These are phyloP conservation scores for Neurospora sp. DNA, from an alignment of 495 filamentous ascomycete species.

Conservation along the genomic window DNA sequence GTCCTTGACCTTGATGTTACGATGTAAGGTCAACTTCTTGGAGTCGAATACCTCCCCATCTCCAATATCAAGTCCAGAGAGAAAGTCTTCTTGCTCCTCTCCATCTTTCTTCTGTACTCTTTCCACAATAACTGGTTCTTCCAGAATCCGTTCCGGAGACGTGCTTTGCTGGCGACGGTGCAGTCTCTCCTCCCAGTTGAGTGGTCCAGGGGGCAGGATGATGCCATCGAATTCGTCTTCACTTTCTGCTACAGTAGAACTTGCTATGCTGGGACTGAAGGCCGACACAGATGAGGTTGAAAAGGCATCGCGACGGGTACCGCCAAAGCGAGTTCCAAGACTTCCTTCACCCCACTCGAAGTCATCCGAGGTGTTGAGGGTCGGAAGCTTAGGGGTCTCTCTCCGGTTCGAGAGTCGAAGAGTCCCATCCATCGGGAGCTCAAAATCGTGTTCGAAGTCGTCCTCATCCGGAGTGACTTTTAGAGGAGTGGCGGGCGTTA, in stretches of 20 bases:
- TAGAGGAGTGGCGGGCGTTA: slow-evolving; percentile 46
- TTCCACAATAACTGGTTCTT: slow-evolving; percentile 17
- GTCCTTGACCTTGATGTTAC: slow-evolving; percentile 81
- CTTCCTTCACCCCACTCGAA: slow-evolving; percentile 93
- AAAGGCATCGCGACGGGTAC: slow-evolving; percentile 63
- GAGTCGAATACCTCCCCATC: slow-evolving; percentile 71
- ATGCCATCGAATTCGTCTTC: slow-evolving; percentile 90
- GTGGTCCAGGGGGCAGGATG: slow-evolving; percentile 67
- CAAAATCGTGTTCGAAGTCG: slow-evolving; percentile 69
- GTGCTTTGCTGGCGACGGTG: slow-evolving; percentile 53
- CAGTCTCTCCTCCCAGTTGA: slow-evolving; percentile 70
- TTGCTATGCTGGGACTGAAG: slow-evolving; percentile 83
- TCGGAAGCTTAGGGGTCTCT: slow-evolving; percentile 47
- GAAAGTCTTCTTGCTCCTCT: slow-evolving; percentile 67
- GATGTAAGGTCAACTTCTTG: slow-evolving; percentile 75
- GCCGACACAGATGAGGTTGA: slow-evolving; percentile 79
- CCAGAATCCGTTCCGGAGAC: slow-evolving; percentile 31
- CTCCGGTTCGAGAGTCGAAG: slow-evolving; percentile 51
- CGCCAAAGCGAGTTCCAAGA: slow-evolving; percentile 78
- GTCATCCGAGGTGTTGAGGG: slow-evolving; percentile 55
- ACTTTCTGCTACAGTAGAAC: slow-evolving; percentile 84
- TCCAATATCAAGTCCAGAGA: slow-evolving; percentile 80
- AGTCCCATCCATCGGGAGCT: slow-evolving; percentile 52
- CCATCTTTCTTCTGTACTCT: slow-evolving; percentile 14
- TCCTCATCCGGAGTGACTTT: slow-evolving; percentile 39